Conservation (phyloP, 31 red algal species). For the Asparagopsis taxiformis region DNA sequence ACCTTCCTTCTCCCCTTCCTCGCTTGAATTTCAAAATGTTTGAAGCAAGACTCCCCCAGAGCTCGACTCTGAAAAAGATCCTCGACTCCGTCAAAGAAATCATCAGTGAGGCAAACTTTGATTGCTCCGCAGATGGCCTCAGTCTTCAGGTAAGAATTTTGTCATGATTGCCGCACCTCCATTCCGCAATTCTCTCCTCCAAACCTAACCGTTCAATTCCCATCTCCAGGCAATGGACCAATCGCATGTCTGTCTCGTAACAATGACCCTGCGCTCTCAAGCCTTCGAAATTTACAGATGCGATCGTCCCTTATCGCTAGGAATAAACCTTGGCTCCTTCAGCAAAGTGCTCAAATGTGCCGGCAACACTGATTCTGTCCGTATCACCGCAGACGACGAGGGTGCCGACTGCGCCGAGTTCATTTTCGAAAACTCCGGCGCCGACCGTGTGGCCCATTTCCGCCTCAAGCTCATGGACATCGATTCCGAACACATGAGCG, state of each 20-base stretch:
- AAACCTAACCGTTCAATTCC: neutral
- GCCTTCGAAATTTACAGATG: constrained; percentile 92
- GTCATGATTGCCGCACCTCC: neutral
- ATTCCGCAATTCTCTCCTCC: constrained; percentile 2
- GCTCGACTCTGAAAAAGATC: constrained; percentile 79
- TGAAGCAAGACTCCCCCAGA: constrained; percentile 83
- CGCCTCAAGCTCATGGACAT: constrained; percentile 98
- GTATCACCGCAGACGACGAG: constrained; percentile 81
- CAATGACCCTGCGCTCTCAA: constrained; percentile 80
- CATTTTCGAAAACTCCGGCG: constrained; percentile 83
- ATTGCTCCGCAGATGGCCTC: constrained; percentile 89
- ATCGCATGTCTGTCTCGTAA: constrained; percentile 86
- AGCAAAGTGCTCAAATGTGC: constrained; percentile 93
- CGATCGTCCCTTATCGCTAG: constrained; percentile 78
- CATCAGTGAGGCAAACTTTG: constrained; percentile 90
- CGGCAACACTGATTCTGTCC: constrained; percentile 83
- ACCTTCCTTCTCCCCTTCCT: neutral
- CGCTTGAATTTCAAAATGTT: constrained; percentile 69
- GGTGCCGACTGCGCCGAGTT: constrained; percentile 87
- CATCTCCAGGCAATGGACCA: constrained; percentile 82
- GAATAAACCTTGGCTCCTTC: constrained; percentile 84
- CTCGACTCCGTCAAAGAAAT: constrained; percentile 93
- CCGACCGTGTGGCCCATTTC: constrained; percentile 92
- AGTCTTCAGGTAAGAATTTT: constrained; percentile 53
- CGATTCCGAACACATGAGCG: constrained; percentile 86